Conservation (phyloP, 2,329 filamentous ascomycete genomes). For the Fusarium staphyleae region DNA sequence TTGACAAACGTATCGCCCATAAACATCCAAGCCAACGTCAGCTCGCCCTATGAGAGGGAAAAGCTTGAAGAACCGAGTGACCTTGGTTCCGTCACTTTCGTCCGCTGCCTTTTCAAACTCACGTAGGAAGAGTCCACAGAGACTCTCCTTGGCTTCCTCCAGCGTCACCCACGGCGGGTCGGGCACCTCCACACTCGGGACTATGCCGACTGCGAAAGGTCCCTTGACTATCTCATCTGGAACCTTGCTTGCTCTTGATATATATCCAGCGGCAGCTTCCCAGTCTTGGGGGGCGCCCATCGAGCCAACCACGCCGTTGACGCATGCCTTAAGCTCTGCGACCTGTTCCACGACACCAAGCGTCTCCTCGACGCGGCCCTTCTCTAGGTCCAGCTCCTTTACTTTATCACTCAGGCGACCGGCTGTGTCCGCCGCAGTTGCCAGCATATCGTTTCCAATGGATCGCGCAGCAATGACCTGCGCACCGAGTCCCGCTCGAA, state of each 20-base stretch:
- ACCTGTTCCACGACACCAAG: constrained; percentile 94
- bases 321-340: constrained; percentile 94
- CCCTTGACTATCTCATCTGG: constrained; percentile 82
- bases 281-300: constrained; percentile 99
- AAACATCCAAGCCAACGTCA: constrained; percentile 90
- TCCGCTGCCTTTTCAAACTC: constrained; percentile 93
- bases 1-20: constrained; percentile 94
- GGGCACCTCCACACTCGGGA: constrained; percentile 94
- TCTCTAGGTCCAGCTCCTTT: constrained; percentile 86
- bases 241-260: constrained; percentile 82
- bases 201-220: constrained; percentile 87
- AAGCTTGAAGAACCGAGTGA: constrained; percentile 97
- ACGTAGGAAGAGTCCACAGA: constrained; percentile 88
- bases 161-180: constrained; percentile 89
- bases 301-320: constrained; percentile 90
- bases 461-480: constrained; percentile 84
- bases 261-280: constrained; percentile 93
- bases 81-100: constrained; percentile 85
- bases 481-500: constrained; percentile 85
- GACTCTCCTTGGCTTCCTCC: constrained; percentile 83
- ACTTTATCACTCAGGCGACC: constrained; percentile 86
- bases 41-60: constrained; percentile 92
- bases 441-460: constrained; percentile 90
- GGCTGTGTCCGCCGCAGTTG: constrained; percentile 84
- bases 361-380: constrained; percentile 88